Base-by-base conservation (phyloP, 257 asterid genomes). In the Jacaranda copaia region DNA sequence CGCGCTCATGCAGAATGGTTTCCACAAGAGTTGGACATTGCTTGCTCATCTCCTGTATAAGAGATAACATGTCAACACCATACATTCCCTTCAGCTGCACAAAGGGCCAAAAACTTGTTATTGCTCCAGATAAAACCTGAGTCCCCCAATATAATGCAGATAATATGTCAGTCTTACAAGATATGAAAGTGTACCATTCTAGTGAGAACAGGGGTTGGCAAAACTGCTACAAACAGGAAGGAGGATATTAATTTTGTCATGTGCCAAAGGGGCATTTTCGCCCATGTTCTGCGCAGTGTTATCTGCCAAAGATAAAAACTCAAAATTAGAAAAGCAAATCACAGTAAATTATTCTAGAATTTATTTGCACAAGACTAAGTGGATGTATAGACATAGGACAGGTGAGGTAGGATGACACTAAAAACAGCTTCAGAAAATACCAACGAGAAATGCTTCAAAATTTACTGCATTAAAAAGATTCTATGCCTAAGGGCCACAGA, bases 31-130 rank as follows among this genome's bases (percentile, higher is more conserved):
- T 91, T 5, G 98, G 99, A 79, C 87, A 93, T 74, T 84, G 84
- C 82, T 91, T 90, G 92, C 99, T 89, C 97, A 93, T 91, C 84
- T 93, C 98, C 81, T 95, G 98, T 85, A 95, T 89, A 51, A 93
- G 93, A 63, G 98, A 93, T 79, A 93, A 75, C 98, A 93, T 89
- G 88, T 95, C 97, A 20, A 83, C 88, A 68, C 91, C 97, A 81
- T 93, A 96, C 99, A 95, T 91, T 66, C 90, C 98, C 88, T 91
- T 93, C 88, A 95, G 89, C 99, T 95, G 93, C 84, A 76, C 61
- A 84, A 56, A 84, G n/a, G n/a, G 16, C n/a, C 85, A 82, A 61
- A 73, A n/a, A 55, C 18, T 48, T 46, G 7, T 55, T 20, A 59
- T 16, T 18, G 75, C 73, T 65, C 74, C 58, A 68, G 38, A 43